Conservation (phyloP, 2,329 filamentous ascomycete genomes). For the Lachnellula arida region DNA sequence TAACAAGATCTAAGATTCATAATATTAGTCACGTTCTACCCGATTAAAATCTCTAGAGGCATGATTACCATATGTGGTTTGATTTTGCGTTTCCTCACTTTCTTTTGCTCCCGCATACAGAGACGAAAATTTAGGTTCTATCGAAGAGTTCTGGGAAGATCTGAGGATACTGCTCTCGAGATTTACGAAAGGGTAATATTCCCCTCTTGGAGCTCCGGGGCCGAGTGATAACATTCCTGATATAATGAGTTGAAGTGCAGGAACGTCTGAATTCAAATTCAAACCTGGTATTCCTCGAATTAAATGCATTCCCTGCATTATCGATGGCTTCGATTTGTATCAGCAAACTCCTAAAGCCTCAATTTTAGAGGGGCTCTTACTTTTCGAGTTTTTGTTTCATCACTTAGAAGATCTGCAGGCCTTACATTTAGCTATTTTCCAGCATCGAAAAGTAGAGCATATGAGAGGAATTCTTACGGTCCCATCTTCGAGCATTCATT, state of each 20-base stretch:
- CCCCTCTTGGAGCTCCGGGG: background rate
- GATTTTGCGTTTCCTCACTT: background rate
- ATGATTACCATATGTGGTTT: background rate
- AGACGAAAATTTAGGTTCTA: background rate
- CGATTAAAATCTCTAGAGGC: background rate
- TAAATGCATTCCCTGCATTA: background rate
- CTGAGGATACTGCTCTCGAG: background rate
- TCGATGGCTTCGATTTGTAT: background rate
- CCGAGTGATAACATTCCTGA: background rate
- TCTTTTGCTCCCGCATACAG: background rate
- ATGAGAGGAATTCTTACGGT: background rate
- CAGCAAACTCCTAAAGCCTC: background rate
- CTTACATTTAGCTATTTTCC: background rate
- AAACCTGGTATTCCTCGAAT: background rate
- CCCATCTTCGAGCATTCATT: background rate
- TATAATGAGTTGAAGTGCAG: too few species aligned
- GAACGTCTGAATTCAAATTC: background rate
- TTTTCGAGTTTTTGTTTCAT: background rate
- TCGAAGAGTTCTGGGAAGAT: background rate
- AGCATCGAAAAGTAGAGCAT: background rate
- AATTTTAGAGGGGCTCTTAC: background rate
- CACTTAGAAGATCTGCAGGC: background rate
- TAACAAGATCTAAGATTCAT: background rate
- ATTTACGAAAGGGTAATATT: background rate
- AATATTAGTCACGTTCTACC: background rate